Evolutionary conservation across 108 stramenopile species (phyloP).

Genomic region (Conticribra guillardii): DNA sequence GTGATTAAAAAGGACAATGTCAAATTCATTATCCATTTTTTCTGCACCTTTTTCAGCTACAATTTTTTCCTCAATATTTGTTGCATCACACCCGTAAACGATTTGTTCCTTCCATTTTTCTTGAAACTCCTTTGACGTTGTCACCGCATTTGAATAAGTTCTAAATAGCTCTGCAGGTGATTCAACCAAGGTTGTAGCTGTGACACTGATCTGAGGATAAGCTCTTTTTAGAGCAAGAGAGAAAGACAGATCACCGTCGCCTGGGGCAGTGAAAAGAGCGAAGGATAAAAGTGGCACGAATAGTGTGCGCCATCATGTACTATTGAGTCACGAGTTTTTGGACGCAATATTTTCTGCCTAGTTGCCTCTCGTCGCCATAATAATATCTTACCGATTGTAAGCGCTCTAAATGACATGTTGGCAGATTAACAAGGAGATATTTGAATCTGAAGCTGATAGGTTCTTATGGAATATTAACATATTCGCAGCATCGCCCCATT

Average conservation of each 20-base stretch:
- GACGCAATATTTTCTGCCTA: no score
- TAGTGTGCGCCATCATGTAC: no score
- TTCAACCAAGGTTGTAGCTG: constrained; percentile 61
- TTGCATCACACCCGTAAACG: constrained; percentile 63
- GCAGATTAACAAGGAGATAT: no score
- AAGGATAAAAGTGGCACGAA: no score
- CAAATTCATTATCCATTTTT: constrained; percentile 59
- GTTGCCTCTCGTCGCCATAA: no score
- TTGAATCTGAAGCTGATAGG: no score
- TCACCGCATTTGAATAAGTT: constrained; percentile 48
- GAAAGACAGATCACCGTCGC: constrained; percentile 75
- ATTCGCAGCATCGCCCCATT: no score
- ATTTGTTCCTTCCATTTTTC: constrained; percentile 36
- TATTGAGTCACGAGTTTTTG: no score
- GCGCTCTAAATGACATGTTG: no score
- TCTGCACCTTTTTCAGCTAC: constrained; percentile 3
- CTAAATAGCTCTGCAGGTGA: constrained; percentile 26
- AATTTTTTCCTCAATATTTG: constrained; percentile 48
- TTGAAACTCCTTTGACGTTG: constrained; percentile 44
- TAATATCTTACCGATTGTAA: no score
- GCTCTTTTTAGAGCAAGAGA: constrained; percentile 66
- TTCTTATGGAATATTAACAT: no score
- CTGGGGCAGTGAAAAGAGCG: no score
- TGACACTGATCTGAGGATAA: constrained; percentile 53
- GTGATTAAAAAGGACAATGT: constrained; percentile 73